A percentile compares a stretch with the other conserved stretches of the same genome.
Evolutionary conservation across 2,329 filamentous ascomycete genomes (phyloP).

Genomic region (Xylariaceae sp.): DNA sequence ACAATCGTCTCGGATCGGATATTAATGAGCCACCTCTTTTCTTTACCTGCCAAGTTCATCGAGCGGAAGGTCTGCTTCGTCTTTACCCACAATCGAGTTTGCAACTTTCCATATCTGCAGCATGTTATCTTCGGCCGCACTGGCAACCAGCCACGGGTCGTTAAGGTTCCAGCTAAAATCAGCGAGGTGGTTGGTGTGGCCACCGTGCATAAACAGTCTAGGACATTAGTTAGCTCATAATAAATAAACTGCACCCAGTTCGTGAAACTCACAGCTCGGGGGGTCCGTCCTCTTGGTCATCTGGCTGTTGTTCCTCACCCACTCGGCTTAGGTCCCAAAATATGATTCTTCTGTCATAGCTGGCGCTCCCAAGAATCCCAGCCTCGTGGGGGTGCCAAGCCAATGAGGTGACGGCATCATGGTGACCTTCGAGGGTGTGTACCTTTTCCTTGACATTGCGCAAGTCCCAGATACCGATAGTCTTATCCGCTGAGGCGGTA

Average conservation of each 20-base stretch:
- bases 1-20: slow-evolving; percentile 17
- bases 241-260: not conserved
- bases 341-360: slow-evolving; percentile 90
- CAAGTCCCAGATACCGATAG: slow-evolving; percentile 93
- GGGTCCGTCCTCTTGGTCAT: slow-evolving; percentile 93
- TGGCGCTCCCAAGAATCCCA: slow-evolving; percentile 86
- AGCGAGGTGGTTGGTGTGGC: slow-evolving; percentile 94
- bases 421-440: slow-evolving; percentile 87
- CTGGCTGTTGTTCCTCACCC: slow-evolving; percentile 92
- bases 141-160: slow-evolving; percentile 95
- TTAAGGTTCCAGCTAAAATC: slow-evolving; percentile 99
- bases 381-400: slow-evolving; percentile 94
- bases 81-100: slow-evolving; percentile 79
- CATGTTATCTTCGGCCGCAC: slow-evolving; percentile 94
- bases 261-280: slow-evolving; percentile 79
- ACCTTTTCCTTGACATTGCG: slow-evolving; percentile 89
- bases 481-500: slow-evolving; percentile 94
- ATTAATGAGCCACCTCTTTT: slow-evolving; percentile 8
- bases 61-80: slow-evolving; percentile 75
- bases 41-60: slow-evolving; percentile 74
- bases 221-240: slow-evolving; percentile 20
- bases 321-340: slow-evolving; percentile 96
- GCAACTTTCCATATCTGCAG: slow-evolving; percentile 94
- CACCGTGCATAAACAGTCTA: slow-evolving; percentile 96
- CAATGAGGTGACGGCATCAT: slow-evolving; percentile 87